Evolutionary conservation across 2,329 filamentous ascomycete species (phyloP).

Genomic region (Colletotrichum phormii): DNA sequence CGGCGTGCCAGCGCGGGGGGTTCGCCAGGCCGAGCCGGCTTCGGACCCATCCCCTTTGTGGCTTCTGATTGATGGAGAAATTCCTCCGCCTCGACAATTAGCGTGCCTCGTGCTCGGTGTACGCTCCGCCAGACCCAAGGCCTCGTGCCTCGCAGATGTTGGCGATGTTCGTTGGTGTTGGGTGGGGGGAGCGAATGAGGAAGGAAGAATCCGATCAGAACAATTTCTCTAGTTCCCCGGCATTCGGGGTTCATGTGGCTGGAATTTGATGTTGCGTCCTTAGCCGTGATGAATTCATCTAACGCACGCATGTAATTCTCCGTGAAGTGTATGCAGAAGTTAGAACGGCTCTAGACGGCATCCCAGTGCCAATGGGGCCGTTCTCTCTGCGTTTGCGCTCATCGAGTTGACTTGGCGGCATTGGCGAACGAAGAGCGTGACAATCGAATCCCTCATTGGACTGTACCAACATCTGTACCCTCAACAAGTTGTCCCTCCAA

Average conservation of each 20-base stretch:
- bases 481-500: neutral
- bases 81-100: constrained; percentile 25
- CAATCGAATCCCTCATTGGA: neutral
- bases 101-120: constrained; percentile 18
- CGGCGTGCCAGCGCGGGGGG: constrained; percentile 28
- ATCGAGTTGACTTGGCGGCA: neutral
- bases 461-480: neutral
- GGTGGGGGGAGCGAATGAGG: neutral
- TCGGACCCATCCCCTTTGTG: constrained; percentile 12
- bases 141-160: neutral
- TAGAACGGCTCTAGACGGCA: neutral
- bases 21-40: constrained; percentile 17
- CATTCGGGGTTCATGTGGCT: neutral
- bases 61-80: constrained; percentile 48
- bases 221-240: neutral
- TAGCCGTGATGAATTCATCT: neutral
- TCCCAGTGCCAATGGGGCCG: neutral
- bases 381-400: neutral
- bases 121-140: neutral
- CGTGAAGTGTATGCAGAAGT: neutral
- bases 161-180: neutral
- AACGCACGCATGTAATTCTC: neutral
- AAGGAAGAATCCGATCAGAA: neutral
- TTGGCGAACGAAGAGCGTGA: neutral
- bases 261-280: constrained; percentile 3